Conservation (phyloP, 2,329 filamentous ascomycete species). For the Helminthosporium solani region DNA sequence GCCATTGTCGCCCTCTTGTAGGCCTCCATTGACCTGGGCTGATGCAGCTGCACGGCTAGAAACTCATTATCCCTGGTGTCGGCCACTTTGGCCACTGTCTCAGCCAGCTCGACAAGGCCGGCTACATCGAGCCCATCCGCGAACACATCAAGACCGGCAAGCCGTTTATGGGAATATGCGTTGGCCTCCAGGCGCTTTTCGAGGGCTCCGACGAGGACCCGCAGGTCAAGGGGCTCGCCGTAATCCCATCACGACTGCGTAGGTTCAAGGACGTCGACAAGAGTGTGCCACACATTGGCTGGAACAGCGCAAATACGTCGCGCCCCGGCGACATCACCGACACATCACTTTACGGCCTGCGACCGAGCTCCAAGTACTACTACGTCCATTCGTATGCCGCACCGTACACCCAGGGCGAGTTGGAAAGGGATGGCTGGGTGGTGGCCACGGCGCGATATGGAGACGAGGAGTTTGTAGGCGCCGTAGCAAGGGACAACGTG, state of each 20-base stretch:
- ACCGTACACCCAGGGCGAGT: constrained; percentile 68
- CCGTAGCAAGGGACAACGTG: constrained; percentile 80
- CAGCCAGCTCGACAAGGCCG: constrained; percentile 75
- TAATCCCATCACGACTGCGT: constrained; percentile 70
- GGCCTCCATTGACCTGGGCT: constrained; percentile 35
- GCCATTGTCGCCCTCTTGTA: constrained; percentile 2
- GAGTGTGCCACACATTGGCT: constrained; percentile 97
- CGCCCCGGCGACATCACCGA: constrained; percentile 43
- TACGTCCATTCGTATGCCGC: constrained; percentile 96
- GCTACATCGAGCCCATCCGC: constrained; percentile 79
- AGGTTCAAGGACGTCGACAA: constrained; percentile 78
- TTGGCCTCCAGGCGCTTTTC: constrained; percentile 89
- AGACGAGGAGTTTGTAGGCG: constrained; percentile 85
- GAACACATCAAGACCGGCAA: constrained; percentile 87
- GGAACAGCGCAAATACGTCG: constrained; percentile 81
- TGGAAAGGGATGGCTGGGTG: constrained; percentile 83
- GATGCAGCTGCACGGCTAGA: constrained; percentile 55
- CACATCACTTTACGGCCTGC: constrained; percentile 73
- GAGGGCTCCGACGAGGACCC: constrained; percentile 79
- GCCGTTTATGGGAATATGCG: constrained; percentile 97
- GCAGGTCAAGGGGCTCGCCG: constrained; percentile 68
- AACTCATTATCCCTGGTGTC: constrained; percentile 92
- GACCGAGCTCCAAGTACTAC: constrained; percentile 89
- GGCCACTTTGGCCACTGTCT: constrained; percentile 98
- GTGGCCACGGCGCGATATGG: constrained; percentile 92